Evolutionary conservation across 495 filamentous ascomycete genomes (phyloP).

Genomic region (Talaromyces proteolyticus): DNA sequence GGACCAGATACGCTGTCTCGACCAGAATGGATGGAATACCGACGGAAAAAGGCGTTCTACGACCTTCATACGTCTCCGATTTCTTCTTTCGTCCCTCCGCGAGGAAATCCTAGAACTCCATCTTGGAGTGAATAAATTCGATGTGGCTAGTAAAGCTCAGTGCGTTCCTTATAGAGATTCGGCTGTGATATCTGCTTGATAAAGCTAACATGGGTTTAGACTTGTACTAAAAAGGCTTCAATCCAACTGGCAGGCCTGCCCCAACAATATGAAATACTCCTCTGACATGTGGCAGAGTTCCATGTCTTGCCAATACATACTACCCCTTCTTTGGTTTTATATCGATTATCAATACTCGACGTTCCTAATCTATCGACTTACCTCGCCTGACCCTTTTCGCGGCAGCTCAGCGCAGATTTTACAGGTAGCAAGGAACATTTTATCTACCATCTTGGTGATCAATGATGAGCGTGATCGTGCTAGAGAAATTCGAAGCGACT

Average conservation of each 20-base stretch:
- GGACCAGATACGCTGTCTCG: conserved; percentile 19
- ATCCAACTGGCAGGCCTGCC: conserved; percentile 6
- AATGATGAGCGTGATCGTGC: conserved; percentile 8
- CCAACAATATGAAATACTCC: conserved; percentile 8
- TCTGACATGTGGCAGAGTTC: conserved; percentile 6
- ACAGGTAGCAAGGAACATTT: conserved; percentile 1
- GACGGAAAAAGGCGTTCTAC: conserved; percentile 15
- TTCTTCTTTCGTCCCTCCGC: conserved; percentile 28
- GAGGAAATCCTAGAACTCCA: conserved; percentile 48
- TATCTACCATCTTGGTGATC: conserved; percentile 6
- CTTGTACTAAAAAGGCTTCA: not conserved
- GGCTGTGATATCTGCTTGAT: not conserved
- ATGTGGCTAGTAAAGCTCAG: not conserved
- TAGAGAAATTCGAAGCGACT: conserved; percentile 6
- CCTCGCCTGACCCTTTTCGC: not conserved
- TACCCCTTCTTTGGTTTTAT: not conserved
- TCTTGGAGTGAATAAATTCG: conserved; percentile 15
- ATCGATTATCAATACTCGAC: conserved; percentile 7
- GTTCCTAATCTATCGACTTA: conserved; percentile 6
- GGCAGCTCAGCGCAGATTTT: not conserved
- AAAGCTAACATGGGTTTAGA: not conserved
- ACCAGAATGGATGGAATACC: conserved; percentile 39
- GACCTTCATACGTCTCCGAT: conserved; percentile 27
- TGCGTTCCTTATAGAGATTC: not conserved
- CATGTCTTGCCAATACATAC: not conserved